Evolutionary conservation across 345 rosid species (phyloP).

Genomic region (Laguncularia racemosa): DNA sequence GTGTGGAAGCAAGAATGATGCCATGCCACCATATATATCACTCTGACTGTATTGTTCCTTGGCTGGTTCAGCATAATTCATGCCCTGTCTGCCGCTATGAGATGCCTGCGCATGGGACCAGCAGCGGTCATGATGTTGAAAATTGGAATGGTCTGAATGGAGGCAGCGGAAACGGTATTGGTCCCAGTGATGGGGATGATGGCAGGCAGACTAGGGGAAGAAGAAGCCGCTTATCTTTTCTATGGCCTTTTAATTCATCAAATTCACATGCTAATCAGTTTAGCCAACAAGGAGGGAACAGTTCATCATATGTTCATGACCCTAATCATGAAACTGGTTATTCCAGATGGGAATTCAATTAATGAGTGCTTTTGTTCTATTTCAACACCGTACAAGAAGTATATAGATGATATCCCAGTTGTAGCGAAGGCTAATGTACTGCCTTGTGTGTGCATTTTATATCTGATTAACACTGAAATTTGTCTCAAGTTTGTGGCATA

Average conservation of each 20-base stretch:
- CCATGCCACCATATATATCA: conserved; percentile 39
- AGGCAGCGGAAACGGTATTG: neutral
- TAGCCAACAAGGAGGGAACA: neutral
- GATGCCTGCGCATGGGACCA: conserved; percentile 14
- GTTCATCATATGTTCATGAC: neutral
- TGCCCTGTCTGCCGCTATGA: conserved; percentile 40
- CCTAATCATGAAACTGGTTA: neutral
- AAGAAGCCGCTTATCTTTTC: conserved; percentile 7
- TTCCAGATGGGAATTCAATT: neutral
- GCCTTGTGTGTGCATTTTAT: too few relatives aligned
- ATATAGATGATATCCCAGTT: too few relatives aligned
- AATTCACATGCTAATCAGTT: neutral
- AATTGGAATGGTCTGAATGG: neutral
- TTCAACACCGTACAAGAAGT: too few relatives aligned
- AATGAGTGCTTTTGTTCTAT: too few relatives aligned
- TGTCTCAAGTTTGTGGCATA: too few relatives aligned
- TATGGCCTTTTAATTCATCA: conserved; percentile 4
- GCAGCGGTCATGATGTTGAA: neutral
- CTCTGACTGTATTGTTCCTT: conserved; percentile 30
- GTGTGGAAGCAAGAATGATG: conserved; percentile 34
- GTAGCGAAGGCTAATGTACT: too few relatives aligned
- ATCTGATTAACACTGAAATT: too few relatives aligned
- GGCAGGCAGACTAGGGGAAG: conserved; percentile 7
- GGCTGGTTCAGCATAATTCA: conserved; percentile 37
- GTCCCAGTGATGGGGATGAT: neutral